These are phyloP conservation scores for Teratosphaeria pseudoeucalypti DNA, from an alignment of 2,329 filamentous ascomycete species.

Conservation along the genomic window DNA sequence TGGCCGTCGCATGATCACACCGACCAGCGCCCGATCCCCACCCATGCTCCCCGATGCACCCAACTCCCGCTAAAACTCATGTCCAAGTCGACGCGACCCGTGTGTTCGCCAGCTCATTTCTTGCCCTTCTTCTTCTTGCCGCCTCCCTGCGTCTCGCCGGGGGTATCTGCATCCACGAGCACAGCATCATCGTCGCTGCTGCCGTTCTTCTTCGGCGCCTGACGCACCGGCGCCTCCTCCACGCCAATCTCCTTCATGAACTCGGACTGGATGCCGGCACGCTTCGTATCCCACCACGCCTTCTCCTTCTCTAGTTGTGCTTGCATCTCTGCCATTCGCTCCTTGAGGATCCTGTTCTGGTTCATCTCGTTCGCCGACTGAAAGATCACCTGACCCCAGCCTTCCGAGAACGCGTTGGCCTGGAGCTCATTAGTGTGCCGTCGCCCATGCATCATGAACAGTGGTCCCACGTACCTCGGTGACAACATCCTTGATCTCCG, in stretches of 20 bases:
- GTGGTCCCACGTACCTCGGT: constrained; percentile 53
- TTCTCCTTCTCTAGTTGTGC: constrained; percentile 62
- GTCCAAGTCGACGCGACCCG: neutral
- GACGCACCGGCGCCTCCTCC: constrained; percentile 11
- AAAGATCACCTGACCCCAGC: constrained; percentile 93
- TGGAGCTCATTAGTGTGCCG: constrained; percentile 27
- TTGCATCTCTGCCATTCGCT: constrained; percentile 65
- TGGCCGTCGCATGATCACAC: neutral
- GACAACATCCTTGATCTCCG: constrained; percentile 88
- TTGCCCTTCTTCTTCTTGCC: constrained; percentile 52
- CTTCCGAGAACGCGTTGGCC: constrained; percentile 81
- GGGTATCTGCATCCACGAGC: constrained; percentile 57
- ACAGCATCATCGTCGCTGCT: constrained; percentile 64
- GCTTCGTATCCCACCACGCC: constrained; percentile 85
- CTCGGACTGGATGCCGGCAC: constrained; percentile 58
- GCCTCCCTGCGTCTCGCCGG: constrained; percentile 33
- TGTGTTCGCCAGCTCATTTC: constrained; percentile 35
- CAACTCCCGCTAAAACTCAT: neutral
- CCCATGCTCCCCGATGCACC: neutral
- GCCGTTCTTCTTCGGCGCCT: constrained; percentile 18
- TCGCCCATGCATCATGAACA: neutral
- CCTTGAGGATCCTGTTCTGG: constrained; percentile 67
- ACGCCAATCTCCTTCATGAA: constrained; percentile 80
- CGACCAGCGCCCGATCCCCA: neutral
- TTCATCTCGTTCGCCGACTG: constrained; percentile 95